Conservation (phyloP, 208 protist genomes). For the Strigomonas galati region DNA sequence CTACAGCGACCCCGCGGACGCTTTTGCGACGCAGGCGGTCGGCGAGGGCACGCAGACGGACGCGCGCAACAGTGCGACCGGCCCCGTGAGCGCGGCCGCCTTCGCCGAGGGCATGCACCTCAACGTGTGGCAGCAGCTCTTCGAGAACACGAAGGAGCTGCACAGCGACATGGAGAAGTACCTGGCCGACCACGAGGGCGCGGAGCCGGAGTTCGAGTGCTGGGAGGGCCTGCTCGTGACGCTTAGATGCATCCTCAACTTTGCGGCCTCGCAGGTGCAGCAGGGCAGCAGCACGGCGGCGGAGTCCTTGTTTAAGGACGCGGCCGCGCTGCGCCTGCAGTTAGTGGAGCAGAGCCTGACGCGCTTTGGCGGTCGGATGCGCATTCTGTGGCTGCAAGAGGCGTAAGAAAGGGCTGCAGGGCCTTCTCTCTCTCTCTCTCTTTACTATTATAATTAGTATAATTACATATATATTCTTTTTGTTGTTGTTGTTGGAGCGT, state of each 20-base stretch:
- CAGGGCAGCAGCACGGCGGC: conserved; percentile 35
- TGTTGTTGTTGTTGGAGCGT: conserved; percentile 1
- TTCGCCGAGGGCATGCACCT: conserved; percentile 41
- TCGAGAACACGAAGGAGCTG: conserved; percentile 49
- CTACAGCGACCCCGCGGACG: conserved; percentile 42
- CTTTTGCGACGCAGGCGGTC: conserved; percentile 31
- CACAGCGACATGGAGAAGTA: conserved; percentile 67
- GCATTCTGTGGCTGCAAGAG: conserved; percentile 86
- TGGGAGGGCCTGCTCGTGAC: conserved; percentile 77
- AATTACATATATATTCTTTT: neutral
- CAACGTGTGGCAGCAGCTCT: conserved; percentile 51
- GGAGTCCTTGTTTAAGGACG: conserved; percentile 51
- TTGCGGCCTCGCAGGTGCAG: conserved; percentile 58
- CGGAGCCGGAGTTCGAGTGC: conserved; percentile 84
- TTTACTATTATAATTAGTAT: neutral
- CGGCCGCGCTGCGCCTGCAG: conserved; percentile 48
- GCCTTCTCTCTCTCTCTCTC: neutral
- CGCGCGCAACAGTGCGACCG: neutral
- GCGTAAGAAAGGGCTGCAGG: conserved; percentile 21
- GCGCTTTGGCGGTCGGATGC: conserved; percentile 73
- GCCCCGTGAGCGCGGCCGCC: neutral
- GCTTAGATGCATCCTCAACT: conserved; percentile 70
- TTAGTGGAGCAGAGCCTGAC: conserved; percentile 75
- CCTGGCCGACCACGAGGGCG: conserved; percentile 32
- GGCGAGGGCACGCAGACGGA: conserved; percentile 19